Conservation (phyloP, 805 yeast species). For the Danielia oregonensis region DNA sequence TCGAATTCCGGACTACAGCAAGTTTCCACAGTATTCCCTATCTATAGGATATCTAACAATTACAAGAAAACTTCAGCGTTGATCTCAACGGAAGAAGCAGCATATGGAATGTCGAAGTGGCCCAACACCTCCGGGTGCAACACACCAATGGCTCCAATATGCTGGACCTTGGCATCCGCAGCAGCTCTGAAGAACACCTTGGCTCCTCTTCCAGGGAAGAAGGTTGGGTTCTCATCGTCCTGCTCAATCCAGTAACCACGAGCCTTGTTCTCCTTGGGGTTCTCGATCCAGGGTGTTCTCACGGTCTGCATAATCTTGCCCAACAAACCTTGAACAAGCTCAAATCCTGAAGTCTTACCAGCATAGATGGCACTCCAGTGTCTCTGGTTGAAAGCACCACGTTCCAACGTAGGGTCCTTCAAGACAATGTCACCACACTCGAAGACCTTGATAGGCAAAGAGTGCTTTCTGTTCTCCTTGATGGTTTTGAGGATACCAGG, state of each 20-base stretch:
- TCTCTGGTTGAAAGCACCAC: slow-evolving; percentile 89
- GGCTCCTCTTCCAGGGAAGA: slow-evolving; percentile 98
- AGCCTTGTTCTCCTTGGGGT: slow-evolving; percentile 42
- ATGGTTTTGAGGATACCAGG: slow-evolving; percentile 96
- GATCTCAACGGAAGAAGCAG: slow-evolving; percentile 87
- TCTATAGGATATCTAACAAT: slow-evolving; percentile 1
- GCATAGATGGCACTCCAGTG: slow-evolving; percentile 93
- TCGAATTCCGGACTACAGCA: too few species aligned
- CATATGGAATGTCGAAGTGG: slow-evolving; percentile 85
- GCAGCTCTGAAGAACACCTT: slow-evolving; percentile 68
- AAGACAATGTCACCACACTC: slow-evolving; percentile 94
- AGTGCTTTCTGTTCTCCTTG: slow-evolving; percentile 92
- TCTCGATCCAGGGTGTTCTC: slow-evolving; percentile 79
- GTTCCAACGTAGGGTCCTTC: slow-evolving; percentile 74
- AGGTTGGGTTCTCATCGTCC: slow-evolving; percentile 62
- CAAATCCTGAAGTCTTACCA: slow-evolving; percentile 95
- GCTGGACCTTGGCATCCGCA: slow-evolving; percentile 52
- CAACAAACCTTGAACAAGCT: slow-evolving; percentile 86
- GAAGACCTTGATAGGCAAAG: slow-evolving; percentile 90
- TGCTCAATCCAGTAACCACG: slow-evolving; percentile 89
- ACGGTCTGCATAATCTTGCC: slow-evolving; percentile 95
- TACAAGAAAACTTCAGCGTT: slow-evolving; percentile 84
- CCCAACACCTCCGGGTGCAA: slow-evolving; percentile 91
- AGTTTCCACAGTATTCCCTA: too few species aligned
- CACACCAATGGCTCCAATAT: slow-evolving; percentile 86